Conservation (phyloP, 371 early-diverging fungal genomes). For the Entomophthora muscae region DNA sequence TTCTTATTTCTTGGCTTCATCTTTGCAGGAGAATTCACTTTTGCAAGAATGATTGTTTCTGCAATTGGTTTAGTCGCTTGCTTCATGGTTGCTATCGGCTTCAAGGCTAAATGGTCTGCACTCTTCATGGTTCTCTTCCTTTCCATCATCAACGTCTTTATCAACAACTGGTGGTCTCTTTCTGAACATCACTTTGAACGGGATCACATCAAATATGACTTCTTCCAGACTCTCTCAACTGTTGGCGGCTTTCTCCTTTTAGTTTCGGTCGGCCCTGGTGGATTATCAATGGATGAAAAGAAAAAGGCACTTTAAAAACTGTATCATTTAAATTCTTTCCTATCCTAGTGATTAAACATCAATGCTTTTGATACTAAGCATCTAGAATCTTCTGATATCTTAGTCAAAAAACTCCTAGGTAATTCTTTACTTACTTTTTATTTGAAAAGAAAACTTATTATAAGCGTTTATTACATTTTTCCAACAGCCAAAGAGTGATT, state of each 20-base stretch:
- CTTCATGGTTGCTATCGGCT: slow-evolving; percentile 88
- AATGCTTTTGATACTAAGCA: no score
- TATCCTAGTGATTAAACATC: no score
- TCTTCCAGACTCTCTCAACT: slow-evolving; percentile 91
- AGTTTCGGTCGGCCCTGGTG: slow-evolving; percentile 83
- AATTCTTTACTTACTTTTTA: no score
- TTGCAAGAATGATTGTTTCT: slow-evolving; percentile 46
- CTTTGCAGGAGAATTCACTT: slow-evolving; percentile 64
- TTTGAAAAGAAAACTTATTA: no score
- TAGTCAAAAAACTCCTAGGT: no score
- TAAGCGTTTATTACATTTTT: no score
- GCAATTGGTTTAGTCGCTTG: slow-evolving; percentile 69
- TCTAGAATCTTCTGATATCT: no score
- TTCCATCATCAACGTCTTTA: slow-evolving; percentile 67
- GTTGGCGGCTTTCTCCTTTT: slow-evolving; percentile 88
- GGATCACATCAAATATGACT: slow-evolving; percentile 94
- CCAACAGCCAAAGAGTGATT: no score
- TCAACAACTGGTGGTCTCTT: slow-evolving; percentile 94
- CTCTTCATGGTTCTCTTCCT: slow-evolving; percentile 78
- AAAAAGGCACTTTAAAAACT: slow-evolving; percentile 78
- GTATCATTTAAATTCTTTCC: no score
- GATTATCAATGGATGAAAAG: slow-evolving; percentile 86
- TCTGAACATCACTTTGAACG: slow-evolving; percentile 56
- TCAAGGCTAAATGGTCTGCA: slow-evolving; percentile 91
- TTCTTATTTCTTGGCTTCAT: slow-evolving; percentile 77